Evolutionary conservation across 495 filamentous ascomycete genomes (phyloP), one percentile per base, ranked within the genome.

Genomic region (Neurospora sp.): DNA sequence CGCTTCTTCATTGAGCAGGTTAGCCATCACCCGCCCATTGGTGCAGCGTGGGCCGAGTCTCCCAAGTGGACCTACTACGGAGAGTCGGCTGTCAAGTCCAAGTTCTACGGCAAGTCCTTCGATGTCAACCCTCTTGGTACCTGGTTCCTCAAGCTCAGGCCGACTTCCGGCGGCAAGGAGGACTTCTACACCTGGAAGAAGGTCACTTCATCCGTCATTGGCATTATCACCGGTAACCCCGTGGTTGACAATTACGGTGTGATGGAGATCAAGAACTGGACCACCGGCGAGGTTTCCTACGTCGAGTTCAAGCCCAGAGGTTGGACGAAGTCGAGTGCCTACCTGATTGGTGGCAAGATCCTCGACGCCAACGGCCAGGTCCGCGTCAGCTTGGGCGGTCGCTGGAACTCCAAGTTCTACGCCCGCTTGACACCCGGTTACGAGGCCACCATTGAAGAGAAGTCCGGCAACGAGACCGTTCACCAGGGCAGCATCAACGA

Each of bases 131-230:
- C 93, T 19, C 87, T 99, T 7, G 96, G 96, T 37, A 99, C 96
- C 8, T 99, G 96, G 96, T 99, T 99, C 83, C 85, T 98, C 74
- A 92, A 89, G 77, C 85, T 99, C 39, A 92, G 95, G 1, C 93
- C 94, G 8, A 86, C 88, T 6, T 87, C 89, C 19, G 93, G 93
- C 4, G 90, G 89, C 6, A 84, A 85, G 69, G 93, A 96, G 77
- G 96, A 99, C 76, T 85, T 98, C 6, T 98, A 96, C 82, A 98
- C 94, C 3, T 99, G 96, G 96, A 98, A 98, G 84, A 99, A 99
- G 81, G 94, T 97, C 48, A 98, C 93, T 5, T 96, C 94, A 17
- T 96, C 94, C n/a, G 96, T 99, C 3, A 89, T 98, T 38, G 96
- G 96, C 73, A 99, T 99, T 80, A 98, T 99, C 77, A 98, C 94